phyloP scores from a whole-genome alignment of 1,284 basidiomycete species.

The Chalciporus sp. region DNA sequence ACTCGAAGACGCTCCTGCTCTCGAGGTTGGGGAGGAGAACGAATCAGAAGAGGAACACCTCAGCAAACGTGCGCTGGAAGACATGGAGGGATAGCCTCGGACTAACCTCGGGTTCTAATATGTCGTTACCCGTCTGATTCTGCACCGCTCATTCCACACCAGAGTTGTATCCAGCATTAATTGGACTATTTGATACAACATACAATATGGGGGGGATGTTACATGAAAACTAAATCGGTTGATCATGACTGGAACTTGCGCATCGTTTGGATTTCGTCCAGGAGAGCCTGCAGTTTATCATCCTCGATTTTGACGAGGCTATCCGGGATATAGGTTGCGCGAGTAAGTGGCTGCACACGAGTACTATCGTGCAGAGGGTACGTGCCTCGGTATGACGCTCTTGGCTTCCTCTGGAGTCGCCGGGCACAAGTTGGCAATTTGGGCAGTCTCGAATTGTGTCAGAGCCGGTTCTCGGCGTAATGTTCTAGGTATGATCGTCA shows the following conservation, averaged over 20 bases:
- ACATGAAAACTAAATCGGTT: neutral
- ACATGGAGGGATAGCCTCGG: conserved; percentile 56
- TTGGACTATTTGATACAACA: conserved; percentile 17
- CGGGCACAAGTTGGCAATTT: conserved; percentile 89
- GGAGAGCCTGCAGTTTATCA: conserved; percentile 75
- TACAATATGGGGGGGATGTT: conserved; percentile 6
- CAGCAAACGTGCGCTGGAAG: conserved; percentile 60
- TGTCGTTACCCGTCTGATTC: neutral
- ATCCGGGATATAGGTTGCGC: neutral
- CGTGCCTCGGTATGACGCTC: conserved; percentile 84
- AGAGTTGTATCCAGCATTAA: neutral
- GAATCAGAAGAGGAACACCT: conserved; percentile 58
- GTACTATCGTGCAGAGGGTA: neutral
- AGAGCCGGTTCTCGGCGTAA: conserved; percentile 73
- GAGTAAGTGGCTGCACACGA: neutral
- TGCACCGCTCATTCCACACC: neutral
- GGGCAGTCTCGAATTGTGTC: conserved; percentile 90
- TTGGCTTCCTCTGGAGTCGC: conserved; percentile 89
- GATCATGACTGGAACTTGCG: conserved; percentile 80
- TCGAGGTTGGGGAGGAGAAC: conserved; percentile 51
- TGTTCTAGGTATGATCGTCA: conserved; percentile 47
- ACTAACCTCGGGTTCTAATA: no score
- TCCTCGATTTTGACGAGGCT: conserved; percentile 89
- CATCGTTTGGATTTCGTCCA: conserved; percentile 88
- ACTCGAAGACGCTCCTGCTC: conserved; percentile 42